Evolutionary conservation across 768 basidiomycete genomes (phyloP).

Genomic region (Calvatia gigantea): DNA sequence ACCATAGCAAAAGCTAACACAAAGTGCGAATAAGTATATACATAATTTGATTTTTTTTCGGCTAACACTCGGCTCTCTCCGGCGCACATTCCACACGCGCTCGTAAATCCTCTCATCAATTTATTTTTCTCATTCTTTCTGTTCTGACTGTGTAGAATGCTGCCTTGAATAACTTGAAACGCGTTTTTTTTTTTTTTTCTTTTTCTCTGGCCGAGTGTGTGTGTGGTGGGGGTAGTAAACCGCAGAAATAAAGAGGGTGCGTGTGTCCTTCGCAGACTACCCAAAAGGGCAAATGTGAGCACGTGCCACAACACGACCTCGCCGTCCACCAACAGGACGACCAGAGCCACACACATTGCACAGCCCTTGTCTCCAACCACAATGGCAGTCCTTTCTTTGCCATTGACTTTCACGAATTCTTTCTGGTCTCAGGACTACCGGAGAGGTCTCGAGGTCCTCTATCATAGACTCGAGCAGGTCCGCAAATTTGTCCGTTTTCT

Average conservation of each 20-base stretch:
- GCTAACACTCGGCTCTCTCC: neutral
- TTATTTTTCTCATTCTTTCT: neutral
- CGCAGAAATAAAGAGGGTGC: too few relatives aligned
- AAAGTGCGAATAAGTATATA: too few relatives aligned
- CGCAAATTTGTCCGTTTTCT: constrained; percentile 20
- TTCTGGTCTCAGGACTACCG: constrained; percentile 95
- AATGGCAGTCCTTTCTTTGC: constrained; percentile 89
- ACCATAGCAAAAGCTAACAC: neutral
- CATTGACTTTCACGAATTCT: constrained; percentile 85
- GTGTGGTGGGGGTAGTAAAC: too few relatives aligned
- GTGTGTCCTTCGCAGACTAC: neutral
- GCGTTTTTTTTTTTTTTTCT: too few relatives aligned
- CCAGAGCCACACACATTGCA: neutral
- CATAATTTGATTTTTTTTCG: neutral
- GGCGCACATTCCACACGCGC: neutral
- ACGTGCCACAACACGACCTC: constrained; percentile 17
- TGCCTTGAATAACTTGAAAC: neutral
- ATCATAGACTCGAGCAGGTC: constrained; percentile 75
- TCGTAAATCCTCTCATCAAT: neutral
- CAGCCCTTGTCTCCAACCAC: constrained; percentile 10
- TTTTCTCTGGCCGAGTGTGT: too few relatives aligned
- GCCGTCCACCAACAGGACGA: too few relatives aligned
- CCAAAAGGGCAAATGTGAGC: neutral
- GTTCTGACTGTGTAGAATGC: neutral
- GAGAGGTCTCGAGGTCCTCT: constrained; percentile 76